These are phyloP conservation scores for Sorghum bicolor DNA, from an alignment of 176 grass and related monocot species.

Conservation along the genomic window DNA sequence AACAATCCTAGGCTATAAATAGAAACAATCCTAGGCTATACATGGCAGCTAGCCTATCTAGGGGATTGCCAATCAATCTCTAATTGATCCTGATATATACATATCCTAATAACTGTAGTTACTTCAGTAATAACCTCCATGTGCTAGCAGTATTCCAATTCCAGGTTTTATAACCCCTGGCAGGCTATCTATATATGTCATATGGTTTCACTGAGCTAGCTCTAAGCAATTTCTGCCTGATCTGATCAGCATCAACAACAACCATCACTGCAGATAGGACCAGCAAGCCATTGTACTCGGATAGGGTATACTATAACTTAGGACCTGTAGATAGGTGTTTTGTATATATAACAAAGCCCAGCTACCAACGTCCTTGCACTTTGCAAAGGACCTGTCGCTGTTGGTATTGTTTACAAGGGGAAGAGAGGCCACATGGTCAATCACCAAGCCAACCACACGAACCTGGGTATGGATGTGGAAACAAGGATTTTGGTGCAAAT, in stretches of 20 bases:
- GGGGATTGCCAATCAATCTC: too few species aligned
- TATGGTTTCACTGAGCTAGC: not conserved
- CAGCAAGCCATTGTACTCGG: too few species aligned
- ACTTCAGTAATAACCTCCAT: not conserved
- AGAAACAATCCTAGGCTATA: too few species aligned
- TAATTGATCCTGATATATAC: too few species aligned
- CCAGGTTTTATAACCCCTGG: not conserved
- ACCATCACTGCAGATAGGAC: too few species aligned
- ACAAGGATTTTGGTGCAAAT: slow-evolving; percentile 34
- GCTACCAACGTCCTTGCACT: not conserved
- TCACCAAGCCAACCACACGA: slow-evolving; percentile 46
- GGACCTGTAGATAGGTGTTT: too few species aligned
- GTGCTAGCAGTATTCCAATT: not conserved
- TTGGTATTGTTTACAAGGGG: not conserved
- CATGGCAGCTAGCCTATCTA: too few species aligned
- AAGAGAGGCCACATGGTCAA: not conserved
- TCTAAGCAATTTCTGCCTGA: too few species aligned
- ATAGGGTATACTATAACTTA: not conserved
- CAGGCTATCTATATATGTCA: not conserved
- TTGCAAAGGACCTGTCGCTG: not conserved
- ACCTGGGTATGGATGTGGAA: slow-evolving; percentile 31
- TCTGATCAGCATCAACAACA: too few species aligned
- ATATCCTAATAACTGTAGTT: not conserved
- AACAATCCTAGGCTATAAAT: too few species aligned
- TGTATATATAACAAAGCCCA: not conserved